Evolutionary conservation across 2,329 filamentous ascomycete genomes (phyloP), one percentile per base, ranked within the genome.

Genomic region (Epichloe uncinata): DNA sequence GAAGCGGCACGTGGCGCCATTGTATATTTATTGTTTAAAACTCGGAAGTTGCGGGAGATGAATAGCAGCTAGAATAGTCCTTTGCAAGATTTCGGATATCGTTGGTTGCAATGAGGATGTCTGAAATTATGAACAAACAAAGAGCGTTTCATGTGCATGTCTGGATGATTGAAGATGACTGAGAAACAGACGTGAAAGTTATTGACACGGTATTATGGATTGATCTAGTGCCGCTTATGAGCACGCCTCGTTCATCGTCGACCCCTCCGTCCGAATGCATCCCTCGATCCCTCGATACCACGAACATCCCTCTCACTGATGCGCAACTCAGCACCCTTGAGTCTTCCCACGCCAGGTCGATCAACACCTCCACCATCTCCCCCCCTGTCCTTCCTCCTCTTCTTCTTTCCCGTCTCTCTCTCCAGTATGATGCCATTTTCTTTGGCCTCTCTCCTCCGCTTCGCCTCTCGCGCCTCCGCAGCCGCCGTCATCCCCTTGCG

Each of bases 361-460:
- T 86, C 87, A 37, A 95, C 79, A 70, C 64, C 79, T 71, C 64
- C 80, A 69, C 55, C 80, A 73, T 66, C 76, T 69, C 62, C 56
- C 58, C 5, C 62, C 49, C 69, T 69, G 51, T 66, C 69, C 51
- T 65, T 62, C 49, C 64, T 70, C 50, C 58, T 64, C 36, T 64
- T 68, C 55, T 63, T 64, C 55, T 63, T 63, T 30, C 62, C 56
- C 42, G 71, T 71, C 49, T 61, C 57, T 53, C 73, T 74, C 72
- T 97, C 93, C 35, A 97, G 71, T 45, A 97, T 81, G 58, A 97
- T 82, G 5, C 91, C 93, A 59, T 91, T 95, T 73, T 97, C 91
- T 61, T 76, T 80, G 2, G 93, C 93, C 64, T 95, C 87, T 40
- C 73, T 74, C 37, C 91, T 73, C 47, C 91, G 72, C 69, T 77